phyloP scores from a whole-genome alignment of 306 rosid species.

The Canavalia ensiformis region DNA sequence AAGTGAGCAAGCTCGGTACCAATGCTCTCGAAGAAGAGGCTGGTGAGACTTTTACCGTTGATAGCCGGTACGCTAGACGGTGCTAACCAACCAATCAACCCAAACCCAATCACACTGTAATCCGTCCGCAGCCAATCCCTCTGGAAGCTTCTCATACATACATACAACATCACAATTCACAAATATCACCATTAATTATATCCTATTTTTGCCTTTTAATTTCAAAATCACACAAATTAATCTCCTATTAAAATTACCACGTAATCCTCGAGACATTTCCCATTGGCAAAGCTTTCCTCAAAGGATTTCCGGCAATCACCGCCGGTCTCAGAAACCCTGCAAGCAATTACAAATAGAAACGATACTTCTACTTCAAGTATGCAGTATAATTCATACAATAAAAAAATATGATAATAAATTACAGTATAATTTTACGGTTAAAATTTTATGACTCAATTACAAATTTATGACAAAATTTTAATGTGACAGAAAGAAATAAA shows the following conservation, averaged over 20 bases:
- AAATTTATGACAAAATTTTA: too few relatives aligned
- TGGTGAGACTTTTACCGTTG: slow-evolving; percentile 83
- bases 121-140: slow-evolving; percentile 90
- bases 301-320: slow-evolving; percentile 66
- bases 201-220: background rate
- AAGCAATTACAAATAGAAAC: background rate
- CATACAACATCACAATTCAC: slow-evolving; percentile 7
- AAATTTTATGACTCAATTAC: too few relatives aligned
- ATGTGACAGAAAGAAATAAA: too few relatives aligned
- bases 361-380: too few relatives aligned
- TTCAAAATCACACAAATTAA: slow-evolving; percentile 13
- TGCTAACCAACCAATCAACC: slow-evolving; percentile 91
- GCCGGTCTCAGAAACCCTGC: slow-evolving; percentile 71
- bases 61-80: slow-evolving; percentile 92
- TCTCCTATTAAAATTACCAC: slow-evolving; percentile 59
- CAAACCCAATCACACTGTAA: slow-evolving; percentile 90
- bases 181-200: slow-evolving; percentile 13
- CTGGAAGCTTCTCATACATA: slow-evolving; percentile 60
- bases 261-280: slow-evolving; percentile 71
- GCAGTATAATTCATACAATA: too few relatives aligned
- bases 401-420: too few relatives aligned
- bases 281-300: slow-evolving; percentile 59
- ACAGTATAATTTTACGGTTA: too few relatives aligned
- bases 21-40: slow-evolving; percentile 93
- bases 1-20: slow-evolving; percentile 94